A percentile compares a stretch with the other conserved stretches of the same genome.
Evolutionary conservation across 768 basidiomycete genomes (phyloP).

Genomic region (Kwoniella mangroviensis): DNA sequence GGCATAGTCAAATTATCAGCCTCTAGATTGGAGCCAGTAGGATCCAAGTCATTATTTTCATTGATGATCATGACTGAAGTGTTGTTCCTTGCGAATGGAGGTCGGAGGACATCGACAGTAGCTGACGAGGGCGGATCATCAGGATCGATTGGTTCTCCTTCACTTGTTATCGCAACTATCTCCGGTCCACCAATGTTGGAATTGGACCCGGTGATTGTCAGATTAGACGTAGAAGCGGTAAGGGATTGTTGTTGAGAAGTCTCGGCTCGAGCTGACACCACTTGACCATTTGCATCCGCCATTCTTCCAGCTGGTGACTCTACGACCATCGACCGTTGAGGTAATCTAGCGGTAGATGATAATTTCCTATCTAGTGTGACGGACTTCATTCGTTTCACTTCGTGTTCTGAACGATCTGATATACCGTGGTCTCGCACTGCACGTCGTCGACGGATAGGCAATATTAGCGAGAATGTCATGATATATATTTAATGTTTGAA

Average conservation of each 20-base stretch:
- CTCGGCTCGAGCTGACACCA: conserved; percentile 42
- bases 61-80: conserved; percentile 89
- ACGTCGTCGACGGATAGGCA: background rate
- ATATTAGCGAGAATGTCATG: background rate
- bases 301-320: conserved; percentile 90
- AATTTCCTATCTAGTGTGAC: conserved; percentile 93
- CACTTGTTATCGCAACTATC: conserved; percentile 5
- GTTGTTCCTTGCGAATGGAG: conserved; percentile 75
- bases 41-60: conserved; percentile 61
- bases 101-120: conserved; percentile 64
- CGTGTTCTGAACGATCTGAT: conserved; percentile 56
- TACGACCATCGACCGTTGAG: conserved; percentile 92
- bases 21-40: conserved; percentile 21
- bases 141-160: conserved; percentile 4
- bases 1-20: conserved; percentile 57
- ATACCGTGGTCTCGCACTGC: conserved; percentile 23
- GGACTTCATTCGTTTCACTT: conserved; percentile 93
- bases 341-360: conserved; percentile 86
- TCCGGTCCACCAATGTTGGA: conserved; percentile 4
- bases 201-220: background rate
- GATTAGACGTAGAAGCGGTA: background rate
- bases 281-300: conserved; percentile 66
- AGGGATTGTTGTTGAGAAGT: background rate
- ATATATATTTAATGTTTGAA: background rate
- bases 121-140: conserved; percentile 33